Evolutionary conservation across 495 filamentous ascomycete species (phyloP).

Genomic region (Talaromyces nanjingensis): DNA sequence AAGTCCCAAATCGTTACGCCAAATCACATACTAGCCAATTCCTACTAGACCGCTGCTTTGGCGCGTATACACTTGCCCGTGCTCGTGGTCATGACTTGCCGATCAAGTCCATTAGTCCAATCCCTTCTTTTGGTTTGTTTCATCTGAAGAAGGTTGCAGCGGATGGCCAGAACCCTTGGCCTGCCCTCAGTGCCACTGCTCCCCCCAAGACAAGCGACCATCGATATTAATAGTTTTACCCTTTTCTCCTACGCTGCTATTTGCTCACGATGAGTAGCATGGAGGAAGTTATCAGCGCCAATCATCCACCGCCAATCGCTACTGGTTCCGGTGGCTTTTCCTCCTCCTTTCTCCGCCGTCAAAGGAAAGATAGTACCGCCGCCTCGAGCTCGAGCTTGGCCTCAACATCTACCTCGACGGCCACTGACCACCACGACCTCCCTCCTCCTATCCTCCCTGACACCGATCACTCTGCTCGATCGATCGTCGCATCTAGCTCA

Average conservation of each 20-base stretch:
- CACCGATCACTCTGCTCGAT: constrained; percentile 6
- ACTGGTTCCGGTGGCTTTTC: constrained; percentile 11
- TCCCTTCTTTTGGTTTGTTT: constrained; percentile 3
- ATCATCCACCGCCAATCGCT: constrained; percentile 7
- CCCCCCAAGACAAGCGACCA: neutral
- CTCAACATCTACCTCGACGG: neutral
- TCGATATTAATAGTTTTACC: neutral
- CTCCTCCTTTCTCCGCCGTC: constrained; percentile 11
- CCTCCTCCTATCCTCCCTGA: constrained; percentile 13
- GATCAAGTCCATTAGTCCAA: neutral
- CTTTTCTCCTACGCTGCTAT: neutral
- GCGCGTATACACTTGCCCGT: constrained; percentile 3
- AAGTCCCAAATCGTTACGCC: neutral
- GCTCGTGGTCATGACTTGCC: constrained; percentile 3
- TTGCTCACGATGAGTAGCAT: constrained; percentile 6
- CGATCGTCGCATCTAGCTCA: constrained; percentile 9
- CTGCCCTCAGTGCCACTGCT: constrained; percentile 43
- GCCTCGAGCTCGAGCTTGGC: constrained; percentile 7
- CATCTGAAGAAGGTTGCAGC: constrained; percentile 59
- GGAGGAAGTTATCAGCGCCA: constrained; percentile 4
- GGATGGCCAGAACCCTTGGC: constrained; percentile 71
- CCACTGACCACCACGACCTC: constrained; percentile 4
- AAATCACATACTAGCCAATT: neutral
- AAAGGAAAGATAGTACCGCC: constrained; percentile 6
- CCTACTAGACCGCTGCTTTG: constrained; percentile 1